Base-by-base conservation (phyloP, 2,329 filamentous ascomycete genomes). In the Didymella lethalis region DNA sequence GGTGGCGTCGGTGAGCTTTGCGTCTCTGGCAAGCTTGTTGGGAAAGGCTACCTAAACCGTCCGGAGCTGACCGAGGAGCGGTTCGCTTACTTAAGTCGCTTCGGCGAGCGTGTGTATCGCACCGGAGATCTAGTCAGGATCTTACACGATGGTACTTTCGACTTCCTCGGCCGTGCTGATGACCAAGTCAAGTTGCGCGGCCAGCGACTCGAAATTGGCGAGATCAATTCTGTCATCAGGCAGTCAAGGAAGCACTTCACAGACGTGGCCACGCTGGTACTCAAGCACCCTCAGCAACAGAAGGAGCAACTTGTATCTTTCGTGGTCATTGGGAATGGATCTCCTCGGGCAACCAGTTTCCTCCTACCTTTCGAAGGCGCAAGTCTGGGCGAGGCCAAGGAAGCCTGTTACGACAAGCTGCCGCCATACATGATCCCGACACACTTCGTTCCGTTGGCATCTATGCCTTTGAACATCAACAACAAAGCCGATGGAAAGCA, bases 121-220 rank as follows among this genome's bases (percentile, higher is more conserved):
- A 97, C 94, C 0, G 93, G 93, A 0, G 93, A 98, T 73, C 82
- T 97, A 0, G 93, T 97, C 1, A 85, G 93, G 6, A 83, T 96
- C 16, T 78, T 96, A 7, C 83, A 92, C 52, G 90, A 97, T 73
- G 88, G 87, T 0, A 92, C 89, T 43, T 93, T 97, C 64, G 90
- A 94, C 55, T 97, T 97, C 71, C 82, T 96, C 2, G 93, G 94
- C 2, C 86, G 94, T 14, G 90, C 90, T 6, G 94, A 98, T 71
- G 92, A 96, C 54, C 93, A 98, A 76, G 89, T 97, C 62, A 98
- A 98, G 74, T 83, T 97, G 3, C 87, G 94, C 11, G 93, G 93
- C 0, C 93, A 97, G 74, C 84, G 93, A 14, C 83, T 98, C 0
- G 94, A 98, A 70, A 90, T 96, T 60, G 91, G 90, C 0, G 93